A percentile compares a stretch with the other conserved stretches of the same genome.
phyloP scores from a whole-genome alignment of 1,284 basidiomycete species.

The Chalciporus sp. region DNA sequence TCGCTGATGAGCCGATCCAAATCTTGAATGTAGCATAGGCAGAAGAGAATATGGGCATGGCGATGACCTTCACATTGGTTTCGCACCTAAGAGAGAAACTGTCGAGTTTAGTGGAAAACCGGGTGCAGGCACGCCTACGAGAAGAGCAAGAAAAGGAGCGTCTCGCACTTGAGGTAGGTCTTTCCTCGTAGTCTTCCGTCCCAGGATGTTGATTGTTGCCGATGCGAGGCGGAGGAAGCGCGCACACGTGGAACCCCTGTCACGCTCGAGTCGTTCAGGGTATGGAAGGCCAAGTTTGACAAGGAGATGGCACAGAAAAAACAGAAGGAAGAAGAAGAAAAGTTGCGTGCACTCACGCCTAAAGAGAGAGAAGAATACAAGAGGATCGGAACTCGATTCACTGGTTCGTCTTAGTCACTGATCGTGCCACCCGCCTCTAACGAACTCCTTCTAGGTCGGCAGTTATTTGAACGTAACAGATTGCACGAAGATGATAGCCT shows the following conservation, averaged over 20 bases:
- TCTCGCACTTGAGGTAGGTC: slow-evolving; percentile 71
- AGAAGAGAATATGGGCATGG: slow-evolving; percentile 92
- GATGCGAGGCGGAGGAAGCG: slow-evolving; percentile 78
- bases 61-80: slow-evolving; percentile 96
- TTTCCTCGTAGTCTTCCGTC: neutral
- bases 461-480: slow-evolving; percentile 84
- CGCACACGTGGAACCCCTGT: slow-evolving; percentile 91
- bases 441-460: slow-evolving; percentile 60
- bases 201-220: slow-evolving; percentile 5
- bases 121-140: slow-evolving; percentile 58
- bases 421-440: slow-evolving; percentile 11
- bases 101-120: slow-evolving; percentile 60
- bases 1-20: neutral
- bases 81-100: slow-evolving; percentile 85
- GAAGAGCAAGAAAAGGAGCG: slow-evolving; percentile 75
- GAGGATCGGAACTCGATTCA: slow-evolving; percentile 62
- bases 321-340: slow-evolving; percentile 80
- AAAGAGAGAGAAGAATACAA: slow-evolving; percentile 92
- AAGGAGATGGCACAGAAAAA: slow-evolving; percentile 63
- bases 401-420: slow-evolving; percentile 52
- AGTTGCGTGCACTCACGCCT: slow-evolving; percentile 69
- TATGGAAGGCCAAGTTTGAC: slow-evolving; percentile 83
- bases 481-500: slow-evolving; percentile 74
- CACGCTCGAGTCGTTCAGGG: slow-evolving; percentile 77
- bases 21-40: slow-evolving; percentile 52